Evolutionary conservation across 2,329 filamentous ascomycete genomes (phyloP), one percentile per base, ranked within the genome.

Genomic region (Ophiocordyceps camponoti-leonardi): DNA sequence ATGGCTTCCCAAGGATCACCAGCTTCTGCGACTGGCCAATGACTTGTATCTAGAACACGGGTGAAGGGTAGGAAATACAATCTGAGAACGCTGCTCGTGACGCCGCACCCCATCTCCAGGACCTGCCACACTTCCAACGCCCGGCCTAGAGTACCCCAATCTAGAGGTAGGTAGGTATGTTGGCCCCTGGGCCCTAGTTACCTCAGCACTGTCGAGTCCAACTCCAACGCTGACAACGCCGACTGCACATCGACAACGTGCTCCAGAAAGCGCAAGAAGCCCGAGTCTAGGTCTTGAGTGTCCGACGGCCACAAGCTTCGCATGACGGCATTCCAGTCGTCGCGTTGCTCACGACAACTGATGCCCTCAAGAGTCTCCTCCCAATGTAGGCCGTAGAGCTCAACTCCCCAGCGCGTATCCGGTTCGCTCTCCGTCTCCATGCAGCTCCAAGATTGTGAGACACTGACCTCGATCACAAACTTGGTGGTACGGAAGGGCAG

Each of bases 351-450:
- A 18, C 49, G 52, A 16, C 50, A 47, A 14, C 46, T 55, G 20
- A 49, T 45, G 41, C 56, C 49, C 42, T 62, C 62, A 31, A 63
- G 52, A 35, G 52, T 56, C 43, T 60, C 61, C n/a, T 63, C 61
- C 63, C 63, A 66, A 42, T 63, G 56, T 41, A 49, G 48, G 14
- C 56, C 61, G 48, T 58, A 59, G 16, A 64, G 44, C 31, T 61
- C 57, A 19, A 64, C 46, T 1, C 54, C 54, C 56, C 57, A 62
- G 40, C 51, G 57, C 10, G 51, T 46, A 11, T 57, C 49, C 11
- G 59, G 51, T 6, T 47, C 5, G 6, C 18, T 20, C n/a, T 44
- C 16, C 8, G 51, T 46, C 16, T 48, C 42, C 42, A 51, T 14
- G 31, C 52, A 54, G 23, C 52, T 48, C 56, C 61, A 61, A 4